Base-by-base conservation (phyloP, 768 basidiomycete species). In the Mrakia blollopis region DNA sequence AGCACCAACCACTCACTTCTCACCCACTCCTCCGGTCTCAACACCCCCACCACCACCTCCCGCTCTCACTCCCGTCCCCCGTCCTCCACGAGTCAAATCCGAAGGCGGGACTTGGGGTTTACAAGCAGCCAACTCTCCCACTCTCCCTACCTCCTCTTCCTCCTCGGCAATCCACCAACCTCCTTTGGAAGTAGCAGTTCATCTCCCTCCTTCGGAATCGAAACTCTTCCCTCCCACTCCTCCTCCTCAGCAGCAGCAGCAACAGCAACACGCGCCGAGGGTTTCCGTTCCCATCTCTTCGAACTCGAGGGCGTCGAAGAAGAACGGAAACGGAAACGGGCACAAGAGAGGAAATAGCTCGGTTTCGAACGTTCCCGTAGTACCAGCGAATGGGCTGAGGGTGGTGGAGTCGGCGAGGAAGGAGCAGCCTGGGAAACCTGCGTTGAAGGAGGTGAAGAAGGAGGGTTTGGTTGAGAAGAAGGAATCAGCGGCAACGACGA, bases 71-170 rank as follows among this genome's bases (percentile, higher is more conserved):
- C 57, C 57, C 25, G 37, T 23, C 65, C 7, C 37, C 23, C 35
- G 37, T 6, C 37, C 65, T 16, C 65, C 65, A n/a, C 39, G 65
- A 23, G 65, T 23, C 39, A 68, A 41, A 39, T 39, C 37, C 1
- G 65, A 25, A 39, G 65, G 65, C 44, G 65, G 65, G 25, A 39
- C 65, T 9, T 68, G 65, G 65, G 65, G 65, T 8, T 37, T 68
- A 21, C 35, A 68, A 44, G 44, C n/a, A 14, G 63, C 63, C 32
- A 65, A 65, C 5, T 6, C 63, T 23, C 21, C 63, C 10, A 54
- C 10, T n/a, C n/a, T n/a, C n/a, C n/a, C n/a, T n/a, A n/a, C n/a
- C n/a, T n/a, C n/a, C n/a, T n/a, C 52, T 7, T 54, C 52, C 52
- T 23, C 52, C 52, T 23, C 25, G 10, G 6, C 21, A 14, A 5